Evolutionary conservation across 345 rosid genomes (phyloP).

Genomic region (Nasturtium officinale): DNA sequence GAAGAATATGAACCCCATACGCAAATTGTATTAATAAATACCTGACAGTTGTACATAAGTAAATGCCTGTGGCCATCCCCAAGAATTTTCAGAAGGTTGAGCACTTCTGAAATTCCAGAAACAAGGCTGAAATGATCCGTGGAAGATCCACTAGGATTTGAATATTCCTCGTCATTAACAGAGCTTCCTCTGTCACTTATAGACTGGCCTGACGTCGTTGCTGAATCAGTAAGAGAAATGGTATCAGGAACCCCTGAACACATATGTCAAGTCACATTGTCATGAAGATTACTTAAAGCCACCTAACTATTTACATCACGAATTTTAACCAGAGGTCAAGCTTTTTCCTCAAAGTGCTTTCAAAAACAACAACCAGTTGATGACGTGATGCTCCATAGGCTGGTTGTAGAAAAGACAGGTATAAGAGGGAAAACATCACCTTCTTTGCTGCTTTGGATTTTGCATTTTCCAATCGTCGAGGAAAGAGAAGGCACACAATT

Average conservation of each 20-base stretch:
- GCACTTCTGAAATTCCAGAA: slow-evolving; percentile 65
- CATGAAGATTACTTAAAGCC: background rate
- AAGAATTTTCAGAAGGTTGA: slow-evolving; percentile 67
- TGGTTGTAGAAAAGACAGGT: background rate
- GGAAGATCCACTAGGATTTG: slow-evolving; percentile 41
- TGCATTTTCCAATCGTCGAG: slow-evolving; percentile 64
- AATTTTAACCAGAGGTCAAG: background rate
- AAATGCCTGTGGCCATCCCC: slow-evolving; percentile 84
- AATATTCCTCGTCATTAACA: slow-evolving; percentile 36
- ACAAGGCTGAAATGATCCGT: slow-evolving; percentile 44
- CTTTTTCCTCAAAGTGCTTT: background rate
- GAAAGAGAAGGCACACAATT: slow-evolving; percentile 61
- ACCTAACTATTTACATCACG: background rate
- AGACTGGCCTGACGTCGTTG: slow-evolving; percentile 36
- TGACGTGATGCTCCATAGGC: background rate
- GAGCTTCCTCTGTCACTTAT: slow-evolving; percentile 38
- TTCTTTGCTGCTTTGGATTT: slow-evolving; percentile 73
- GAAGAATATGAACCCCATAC: slow-evolving; percentile 16
- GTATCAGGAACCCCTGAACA: slow-evolving; percentile 16
- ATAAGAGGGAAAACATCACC: slow-evolving; percentile 47
- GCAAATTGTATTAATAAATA: slow-evolving; percentile 38
- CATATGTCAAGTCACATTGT: slow-evolving; percentile 25
- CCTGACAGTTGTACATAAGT: slow-evolving; percentile 76
- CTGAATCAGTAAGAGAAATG: slow-evolving; percentile 30
- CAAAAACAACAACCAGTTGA: slow-evolving; percentile 1